Evolutionary conservation across 2,329 filamentous ascomycete species (phyloP).

Genomic region (Didymella arachidicola): DNA sequence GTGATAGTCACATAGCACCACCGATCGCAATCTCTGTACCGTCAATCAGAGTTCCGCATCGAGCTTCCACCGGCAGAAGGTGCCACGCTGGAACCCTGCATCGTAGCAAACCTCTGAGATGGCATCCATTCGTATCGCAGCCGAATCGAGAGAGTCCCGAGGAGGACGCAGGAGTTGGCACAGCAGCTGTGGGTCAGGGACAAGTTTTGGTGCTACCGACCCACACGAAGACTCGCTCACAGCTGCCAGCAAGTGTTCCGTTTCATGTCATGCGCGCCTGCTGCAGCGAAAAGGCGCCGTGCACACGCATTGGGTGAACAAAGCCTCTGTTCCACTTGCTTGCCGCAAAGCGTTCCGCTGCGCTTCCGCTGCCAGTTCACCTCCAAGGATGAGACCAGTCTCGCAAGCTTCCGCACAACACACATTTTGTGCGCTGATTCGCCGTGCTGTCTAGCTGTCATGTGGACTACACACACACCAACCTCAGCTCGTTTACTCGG

Average conservation of each 20-base stretch:
- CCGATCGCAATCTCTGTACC: constrained; percentile 15
- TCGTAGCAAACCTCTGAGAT: constrained; percentile 6
- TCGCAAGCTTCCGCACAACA: neutral
- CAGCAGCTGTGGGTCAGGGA: constrained; percentile 6
- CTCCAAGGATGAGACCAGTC: constrained; percentile 7
- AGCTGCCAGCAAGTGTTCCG: constrained; percentile 6
- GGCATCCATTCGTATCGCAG: constrained; percentile 4
- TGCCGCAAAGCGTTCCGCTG: constrained; percentile 7
- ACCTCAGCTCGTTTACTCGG: neutral
- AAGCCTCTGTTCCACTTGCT: constrained; percentile 5
- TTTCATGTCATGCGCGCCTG: neutral
- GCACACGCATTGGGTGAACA: neutral
- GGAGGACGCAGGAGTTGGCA: constrained; percentile 1
- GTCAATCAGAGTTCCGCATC: constrained; percentile 1
- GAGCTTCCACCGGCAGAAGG: constrained; percentile 4
- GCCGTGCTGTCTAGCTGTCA: neutral
- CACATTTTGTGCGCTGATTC: constrained; percentile 1
- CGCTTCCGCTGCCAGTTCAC: constrained; percentile 6
- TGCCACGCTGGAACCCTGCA: constrained; percentile 10
- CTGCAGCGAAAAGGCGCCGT: neutral
- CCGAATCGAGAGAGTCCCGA: constrained; percentile 9
- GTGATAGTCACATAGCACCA: constrained; percentile 5
- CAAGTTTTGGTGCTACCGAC: neutral
- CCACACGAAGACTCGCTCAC: neutral
- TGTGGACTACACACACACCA: neutral